phyloP scores from a whole-genome alignment of 2,329 filamentous ascomycete species.

The Penicillium brevicompactum region DNA sequence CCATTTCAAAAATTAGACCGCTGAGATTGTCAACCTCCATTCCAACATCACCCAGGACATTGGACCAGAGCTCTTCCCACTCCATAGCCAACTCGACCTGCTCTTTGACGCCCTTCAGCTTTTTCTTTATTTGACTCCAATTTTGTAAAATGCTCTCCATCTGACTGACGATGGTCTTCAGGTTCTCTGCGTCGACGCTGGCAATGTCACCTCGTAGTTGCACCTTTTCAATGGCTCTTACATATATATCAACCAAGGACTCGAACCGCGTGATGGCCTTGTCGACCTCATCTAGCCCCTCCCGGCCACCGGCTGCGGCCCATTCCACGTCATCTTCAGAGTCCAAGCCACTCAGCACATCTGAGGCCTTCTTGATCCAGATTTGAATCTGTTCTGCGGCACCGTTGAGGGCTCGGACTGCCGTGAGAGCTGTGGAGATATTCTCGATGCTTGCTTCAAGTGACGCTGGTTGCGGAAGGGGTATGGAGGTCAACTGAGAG shows the following conservation, averaged over 20 bases:
- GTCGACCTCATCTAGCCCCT: conserved; percentile 59
- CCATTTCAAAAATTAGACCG: conserved; percentile 92
- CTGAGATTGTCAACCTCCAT: conserved; percentile 80
- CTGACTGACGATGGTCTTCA: conserved; percentile 75
- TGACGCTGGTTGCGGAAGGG: conserved; percentile 81
- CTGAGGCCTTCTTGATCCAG: conserved; percentile 91
- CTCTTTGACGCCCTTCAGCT: conserved; percentile 76
- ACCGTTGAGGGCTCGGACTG: conserved; percentile 78
- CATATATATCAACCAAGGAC: conserved; percentile 86
- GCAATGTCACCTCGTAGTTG: conserved; percentile 77
- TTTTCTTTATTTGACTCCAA: conserved; percentile 79
- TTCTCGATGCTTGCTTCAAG: conserved; percentile 81
- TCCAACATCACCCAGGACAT: conserved; percentile 88
- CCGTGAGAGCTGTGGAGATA: conserved; percentile 82
- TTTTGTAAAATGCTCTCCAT: conserved; percentile 86
- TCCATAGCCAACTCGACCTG: conserved; percentile 98
- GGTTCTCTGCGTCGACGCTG: conserved; percentile 68
- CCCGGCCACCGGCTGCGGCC: conserved; percentile 78
- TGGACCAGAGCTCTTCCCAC: conserved; percentile 97
- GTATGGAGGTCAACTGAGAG: conserved; percentile 85
- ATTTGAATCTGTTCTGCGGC: conserved; percentile 89
- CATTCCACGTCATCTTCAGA: conserved; percentile 97
- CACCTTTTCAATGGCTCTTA: conserved; percentile 88
- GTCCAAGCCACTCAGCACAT: conserved; percentile 85
- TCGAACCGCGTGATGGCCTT: conserved; percentile 81